Conservation (phyloP, 208 protist genomes). For the Trypanosoma melophagium region DNA sequence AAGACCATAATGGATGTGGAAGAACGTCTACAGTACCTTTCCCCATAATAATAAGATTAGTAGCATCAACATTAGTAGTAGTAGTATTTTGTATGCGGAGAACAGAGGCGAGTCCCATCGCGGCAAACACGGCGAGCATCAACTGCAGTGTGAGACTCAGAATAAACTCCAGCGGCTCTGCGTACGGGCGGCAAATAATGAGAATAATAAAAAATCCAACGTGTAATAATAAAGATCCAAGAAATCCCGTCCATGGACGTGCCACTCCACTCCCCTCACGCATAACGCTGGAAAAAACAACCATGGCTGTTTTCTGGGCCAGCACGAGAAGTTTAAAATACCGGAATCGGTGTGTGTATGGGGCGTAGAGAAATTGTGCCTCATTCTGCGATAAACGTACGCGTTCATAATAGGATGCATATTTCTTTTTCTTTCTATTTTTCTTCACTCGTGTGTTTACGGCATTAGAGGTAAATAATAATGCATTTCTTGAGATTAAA, state of each 20-base stretch:
- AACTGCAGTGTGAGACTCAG: slow-evolving; percentile 26
- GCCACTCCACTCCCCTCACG: slow-evolving; percentile 13
- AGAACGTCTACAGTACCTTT: too few relatives aligned
- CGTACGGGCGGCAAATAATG: slow-evolving; percentile 21
- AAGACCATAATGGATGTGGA: slow-evolving; percentile 12
- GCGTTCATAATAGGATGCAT: slow-evolving; percentile 19
- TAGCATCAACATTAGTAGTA: background rate
- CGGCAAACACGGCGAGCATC: slow-evolving; percentile 16
- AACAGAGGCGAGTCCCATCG: slow-evolving; percentile 9
- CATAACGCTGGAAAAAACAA: slow-evolving; percentile 23
- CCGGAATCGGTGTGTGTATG: slow-evolving; percentile 22
- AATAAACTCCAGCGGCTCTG: slow-evolving; percentile 21
- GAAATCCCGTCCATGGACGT: slow-evolving; percentile 23
- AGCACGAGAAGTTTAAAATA: slow-evolving; percentile 34
- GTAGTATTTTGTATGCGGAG: too few relatives aligned
- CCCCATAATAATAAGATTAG: background rate
- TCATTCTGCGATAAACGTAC: slow-evolving; percentile 30
- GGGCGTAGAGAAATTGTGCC: slow-evolving; percentile 33
- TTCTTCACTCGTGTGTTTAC: background rate
- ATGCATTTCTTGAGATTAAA: background rate
- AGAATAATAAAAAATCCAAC: slow-evolving; percentile 4
- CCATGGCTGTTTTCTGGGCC: slow-evolving; percentile 29
- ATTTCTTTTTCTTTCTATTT: background rate
- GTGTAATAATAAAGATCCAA: slow-evolving; percentile 18
- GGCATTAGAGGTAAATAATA: background rate